A percentile compares a stretch with the other conserved stretches of the same genome.
Evolutionary conservation across 768 basidiomycete species (phyloP).

Genomic region (Mycena leptocephala): DNA sequence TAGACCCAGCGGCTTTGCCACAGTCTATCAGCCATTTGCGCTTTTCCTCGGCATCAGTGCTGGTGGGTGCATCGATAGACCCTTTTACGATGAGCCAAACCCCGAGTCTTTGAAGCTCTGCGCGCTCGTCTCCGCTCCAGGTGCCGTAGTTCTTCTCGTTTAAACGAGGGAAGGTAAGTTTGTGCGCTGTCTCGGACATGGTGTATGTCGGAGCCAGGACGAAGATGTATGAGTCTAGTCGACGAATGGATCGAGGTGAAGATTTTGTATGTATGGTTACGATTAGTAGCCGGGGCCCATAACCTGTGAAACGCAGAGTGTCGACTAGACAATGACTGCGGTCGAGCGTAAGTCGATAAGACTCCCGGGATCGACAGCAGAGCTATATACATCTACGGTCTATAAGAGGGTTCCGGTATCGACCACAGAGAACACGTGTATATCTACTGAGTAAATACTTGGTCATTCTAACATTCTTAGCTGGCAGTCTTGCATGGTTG

Average conservation of each 20-base stretch:
- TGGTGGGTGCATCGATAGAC: background rate
- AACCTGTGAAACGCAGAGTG: constrained; percentile 24
- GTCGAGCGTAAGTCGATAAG: constrained; percentile 28
- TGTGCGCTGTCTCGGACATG: constrained; percentile 13
- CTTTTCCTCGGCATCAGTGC: background rate
- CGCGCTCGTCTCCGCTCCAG: constrained; percentile 10
- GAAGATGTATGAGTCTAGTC: background rate
- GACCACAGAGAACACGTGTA: too few relatives aligned
- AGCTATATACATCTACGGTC: too few relatives aligned
- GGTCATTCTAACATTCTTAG: too few relatives aligned
- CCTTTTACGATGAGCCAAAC: constrained; percentile 29
- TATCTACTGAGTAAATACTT: too few relatives aligned
- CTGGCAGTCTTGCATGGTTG: too few relatives aligned
- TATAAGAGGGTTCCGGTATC: too few relatives aligned
- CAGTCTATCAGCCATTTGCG: constrained; percentile 13
- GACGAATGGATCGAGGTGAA: background rate
- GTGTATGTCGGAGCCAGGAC: too few relatives aligned
- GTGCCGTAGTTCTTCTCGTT: constrained; percentile 16
- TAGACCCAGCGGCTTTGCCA: constrained; percentile 38
- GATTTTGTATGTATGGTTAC: background rate
- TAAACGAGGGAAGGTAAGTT: constrained; percentile 16
- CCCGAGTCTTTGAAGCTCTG: constrained; percentile 21
- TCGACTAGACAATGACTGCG: constrained; percentile 5
- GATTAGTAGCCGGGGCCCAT: constrained; percentile 18
- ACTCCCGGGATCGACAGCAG: too few relatives aligned